Conservation (phyloP, 305 asterid species). For the Solanum chacoense region DNA sequence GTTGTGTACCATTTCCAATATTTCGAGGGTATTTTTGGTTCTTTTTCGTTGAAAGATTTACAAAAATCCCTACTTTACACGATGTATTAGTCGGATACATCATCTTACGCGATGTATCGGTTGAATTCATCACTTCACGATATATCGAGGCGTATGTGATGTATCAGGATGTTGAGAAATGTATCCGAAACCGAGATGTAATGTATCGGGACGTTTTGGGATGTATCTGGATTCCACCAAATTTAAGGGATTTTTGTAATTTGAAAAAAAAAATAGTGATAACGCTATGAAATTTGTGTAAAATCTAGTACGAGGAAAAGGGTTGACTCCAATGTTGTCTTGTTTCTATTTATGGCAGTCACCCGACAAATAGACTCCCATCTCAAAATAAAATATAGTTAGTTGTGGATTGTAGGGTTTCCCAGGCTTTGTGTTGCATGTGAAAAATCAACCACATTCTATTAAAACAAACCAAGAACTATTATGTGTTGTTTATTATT, state of each 20-base stretch:
- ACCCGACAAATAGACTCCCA: not conserved
- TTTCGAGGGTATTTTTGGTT: not conserved
- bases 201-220: not conserved
- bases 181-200: not conserved
- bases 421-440: slow-evolving; percentile 15
- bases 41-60: too few species aligned
- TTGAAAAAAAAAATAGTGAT: not conserved
- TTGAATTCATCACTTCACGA: not conserved
- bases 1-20: not conserved
- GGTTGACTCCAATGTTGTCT: not conserved
- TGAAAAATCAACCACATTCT: slow-evolving; percentile 5
- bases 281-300: not conserved
- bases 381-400: not conserved
- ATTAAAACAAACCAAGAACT: not conserved
- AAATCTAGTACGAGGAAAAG: not conserved
- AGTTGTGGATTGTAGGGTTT: slow-evolving; percentile 11
- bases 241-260: not conserved
- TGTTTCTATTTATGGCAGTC: not conserved
- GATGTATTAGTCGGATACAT: not conserved
- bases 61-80: not conserved
- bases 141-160: not conserved
- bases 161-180: not conserved
- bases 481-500: not conserved
- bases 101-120: not conserved
- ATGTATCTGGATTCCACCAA: not conserved